Base-by-base conservation (phyloP, 2,329 filamentous ascomycete genomes). In the Tolypocladium tundrense region DNA sequence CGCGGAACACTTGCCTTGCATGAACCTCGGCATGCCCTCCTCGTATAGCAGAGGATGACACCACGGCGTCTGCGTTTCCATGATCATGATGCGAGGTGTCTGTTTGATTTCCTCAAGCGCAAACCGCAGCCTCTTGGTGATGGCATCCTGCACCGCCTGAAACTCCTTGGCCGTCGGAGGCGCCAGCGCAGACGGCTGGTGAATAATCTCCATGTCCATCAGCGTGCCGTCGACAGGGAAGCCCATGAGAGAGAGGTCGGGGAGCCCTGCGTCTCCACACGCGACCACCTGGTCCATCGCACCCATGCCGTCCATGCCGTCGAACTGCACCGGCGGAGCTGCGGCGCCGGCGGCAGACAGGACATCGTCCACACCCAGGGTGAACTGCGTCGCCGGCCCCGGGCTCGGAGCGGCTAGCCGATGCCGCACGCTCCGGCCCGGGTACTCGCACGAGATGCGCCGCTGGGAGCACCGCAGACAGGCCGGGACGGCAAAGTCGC, bases 401-500 rank as follows among this genome's bases (percentile, higher is more conserved):
- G 19, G 19, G 8, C 8, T 11, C 40, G 40, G 40, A 42, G 40
- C 40, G 40, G 40, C 16, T 14, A 43, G n/a, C 3, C 42, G 19
- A 24, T 43, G n/a, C 54, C 8, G 43, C 40, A 3, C 35, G 16
- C 21, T 35, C 42, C 50, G 27, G 40, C 33, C 21, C 21, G 72
- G 73, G 60, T 83, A 84, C 5, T 72, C 64, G 67, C 83, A 85
- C 0, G 65, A 54, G 1, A 84, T 66, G 1, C 70, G 68, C 35
- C 80, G 75, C 58, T 77, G 75, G 0, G 69, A 65, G 64, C 83
- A 86, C 50, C 83, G 75, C 19, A 75, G 68, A 62, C 83, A 86
- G 14, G 73, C 65, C 2, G 82, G 82, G 16, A 75, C 65, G 21
- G 73, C 74, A 42, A 79, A 75, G 61, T 82, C 79, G 66, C 83